Base-by-base conservation (phyloP, 176 grass and related monocot species). In the Musa troglodytarum region DNA sequence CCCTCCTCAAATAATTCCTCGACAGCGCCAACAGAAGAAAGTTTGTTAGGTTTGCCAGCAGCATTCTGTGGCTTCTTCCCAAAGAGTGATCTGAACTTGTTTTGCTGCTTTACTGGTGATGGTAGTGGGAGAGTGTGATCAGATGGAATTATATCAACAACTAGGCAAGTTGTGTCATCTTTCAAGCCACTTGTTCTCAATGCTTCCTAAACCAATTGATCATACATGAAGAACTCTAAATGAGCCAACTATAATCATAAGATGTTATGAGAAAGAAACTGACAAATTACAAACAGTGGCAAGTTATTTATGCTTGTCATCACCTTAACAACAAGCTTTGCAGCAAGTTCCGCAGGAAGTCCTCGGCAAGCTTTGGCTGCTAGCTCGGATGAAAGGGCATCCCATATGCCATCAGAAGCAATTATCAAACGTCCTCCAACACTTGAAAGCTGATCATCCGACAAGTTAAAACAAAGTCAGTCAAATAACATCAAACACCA, bases 361-460 rank as follows among this genome's bases (percentile, higher is more conserved):
- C 95, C 88, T 49, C 80, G 78, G 76, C 95, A 98, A 0, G 66
- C 80, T 65, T 91, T 86, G 24, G 88, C 95, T 49, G 95, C 95
- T 77, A 81, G 73, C 29, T 98, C 95, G 56, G 88, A 90, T 66
- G 90, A 85, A 65, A 98, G 68, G 52, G 90, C 86, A 25, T 98
- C 95, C 95, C 90, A 98, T 78, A 93, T 91, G 71, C 95, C 95
- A 75, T 98, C 95, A 65, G 95, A 98, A 76, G 95, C 95, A 78
- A 98, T 98, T 85, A 98, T 93, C 76, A 98, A 82, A 54, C 95
- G 85, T 76, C 95, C 95, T 80, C 95, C 95, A 61, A 88, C 78
- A 86, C 75, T 89, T 57, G 95, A 89, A 28, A 98, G 88, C 95
- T 98, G 83, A 76, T 78, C 66, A 79, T 73, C 68, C 34, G 72